Base-by-base conservation (phyloP, 2,329 filamentous ascomycete genomes). In the Eurotiales sp. region DNA sequence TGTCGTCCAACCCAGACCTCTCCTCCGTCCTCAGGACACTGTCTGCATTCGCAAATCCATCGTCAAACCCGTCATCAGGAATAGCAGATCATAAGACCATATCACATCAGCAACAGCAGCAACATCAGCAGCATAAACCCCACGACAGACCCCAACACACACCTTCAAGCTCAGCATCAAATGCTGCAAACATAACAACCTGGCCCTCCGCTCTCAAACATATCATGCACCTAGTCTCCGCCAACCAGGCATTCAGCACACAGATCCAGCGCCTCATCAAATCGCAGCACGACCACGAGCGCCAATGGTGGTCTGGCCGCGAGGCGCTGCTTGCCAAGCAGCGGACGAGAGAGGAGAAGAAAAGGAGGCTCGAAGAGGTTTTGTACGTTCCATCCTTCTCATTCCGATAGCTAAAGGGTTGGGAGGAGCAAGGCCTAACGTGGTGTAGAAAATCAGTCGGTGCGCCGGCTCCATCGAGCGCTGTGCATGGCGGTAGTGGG, bases 221-320 rank as follows among this genome's bases (percentile, higher is more conserved):
- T 64, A 72, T 80, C 19, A 79, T 77, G 70, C 72, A 70, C 46
- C 71, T 72, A 3, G 69, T 79, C 17, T 65, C 69, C 0, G 70
- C 70, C 37, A 73, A 76, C 53, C 73, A 78, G 50, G 63, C 66
- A 27, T 65, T 72, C 1, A 65, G 76, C 37, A 64, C 66, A 14
- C 71, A 73, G 10, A 74, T 81, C 55, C 71, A 72, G 17, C 64
- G 83, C 68, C 73, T 87, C 65, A 85, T 87, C 54, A 75, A 75
- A 50, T 77, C 81, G 37, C 84, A 87, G 63, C 77, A 83, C 59
- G 74, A 77, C 36, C 79, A 86, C 58, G 82, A 87, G 57, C 75
- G 75, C 56, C 76, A 81, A 57, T 87, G 84, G 78, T 82, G 77
- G 69, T 64, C 72, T 22, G 76, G 75, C 1, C 74, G 81, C 2